A percentile compares a stretch with the other conserved stretches of the same genome.
phyloP scores from a whole-genome alignment of 768 basidiomycete species.

The Lactifluus pinguis region DNA sequence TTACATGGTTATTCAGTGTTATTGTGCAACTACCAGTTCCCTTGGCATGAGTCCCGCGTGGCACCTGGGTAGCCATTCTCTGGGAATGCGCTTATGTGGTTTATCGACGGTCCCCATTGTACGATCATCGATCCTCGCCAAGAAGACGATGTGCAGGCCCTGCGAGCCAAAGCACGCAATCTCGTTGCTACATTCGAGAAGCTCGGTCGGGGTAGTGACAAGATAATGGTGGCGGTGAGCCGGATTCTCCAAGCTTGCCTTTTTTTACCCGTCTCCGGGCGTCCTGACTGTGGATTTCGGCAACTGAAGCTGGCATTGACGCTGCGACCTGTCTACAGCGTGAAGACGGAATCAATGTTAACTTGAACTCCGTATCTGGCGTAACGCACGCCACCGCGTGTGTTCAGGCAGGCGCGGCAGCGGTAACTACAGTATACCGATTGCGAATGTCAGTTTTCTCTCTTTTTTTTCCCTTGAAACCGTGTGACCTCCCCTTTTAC shows the following conservation, averaged over 20 bases:
- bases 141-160: slow-evolving; percentile 28
- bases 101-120: slow-evolving; percentile 40
- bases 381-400: slow-evolving; percentile 50
- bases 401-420: slow-evolving; percentile 39
- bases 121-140: slow-evolving; percentile 41
- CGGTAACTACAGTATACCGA: slow-evolving; percentile 42
- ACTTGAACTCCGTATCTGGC: slow-evolving; percentile 43
- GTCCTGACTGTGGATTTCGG: slow-evolving; percentile 38
- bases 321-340: slow-evolving; percentile 37
- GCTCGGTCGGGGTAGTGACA: slow-evolving; percentile 31
- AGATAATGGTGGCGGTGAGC: slow-evolving; percentile 45
- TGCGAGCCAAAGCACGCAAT: slow-evolving; percentile 36
- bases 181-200: slow-evolving; percentile 34
- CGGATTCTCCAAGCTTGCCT: not conserved
- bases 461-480: too few relatives aligned
- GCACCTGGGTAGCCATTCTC: too few relatives aligned
- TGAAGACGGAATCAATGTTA: slow-evolving; percentile 36
- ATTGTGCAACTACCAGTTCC: too few relatives aligned
- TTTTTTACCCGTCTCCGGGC: not conserved
- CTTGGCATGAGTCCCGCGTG: too few relatives aligned
- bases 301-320: slow-evolving; percentile 43
- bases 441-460: slow-evolving; percentile 42
- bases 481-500: not conserved
- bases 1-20: too few relatives aligned
- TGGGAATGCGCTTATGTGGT: slow-evolving; percentile 36